Evolutionary conservation across 2,329 filamentous ascomycete genomes (phyloP).

Genomic region (Penicillium sp.): DNA sequence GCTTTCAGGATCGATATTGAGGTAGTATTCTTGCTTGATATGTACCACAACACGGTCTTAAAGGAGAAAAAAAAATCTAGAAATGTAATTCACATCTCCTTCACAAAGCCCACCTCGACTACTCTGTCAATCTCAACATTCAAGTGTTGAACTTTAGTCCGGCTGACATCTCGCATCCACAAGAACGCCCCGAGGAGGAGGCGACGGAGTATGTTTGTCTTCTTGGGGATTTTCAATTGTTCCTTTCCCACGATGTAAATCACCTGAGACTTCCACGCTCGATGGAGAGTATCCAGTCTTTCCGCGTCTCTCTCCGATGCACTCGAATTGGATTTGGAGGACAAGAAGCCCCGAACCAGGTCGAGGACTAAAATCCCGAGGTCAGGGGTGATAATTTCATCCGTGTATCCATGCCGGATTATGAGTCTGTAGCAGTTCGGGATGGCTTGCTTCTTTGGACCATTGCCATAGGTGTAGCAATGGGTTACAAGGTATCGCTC

Average conservation of each 20-base stretch:
- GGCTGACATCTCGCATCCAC: slow-evolving; percentile 42
- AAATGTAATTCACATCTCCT: slow-evolving; percentile 24
- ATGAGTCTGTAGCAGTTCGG: slow-evolving; percentile 69
- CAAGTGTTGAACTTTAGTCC: slow-evolving; percentile 42
- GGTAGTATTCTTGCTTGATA: too few relatives aligned
- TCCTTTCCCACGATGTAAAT: slow-evolving; percentile 53
- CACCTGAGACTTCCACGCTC: slow-evolving; percentile 50
- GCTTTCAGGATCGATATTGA: too few relatives aligned
- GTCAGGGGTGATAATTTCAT: slow-evolving; percentile 68
- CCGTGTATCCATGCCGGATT: slow-evolving; percentile 72
- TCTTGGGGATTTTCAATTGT: slow-evolving; percentile 38
- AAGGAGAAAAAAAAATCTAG: neutral
- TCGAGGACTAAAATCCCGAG: slow-evolving; percentile 63
- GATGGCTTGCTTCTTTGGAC: slow-evolving; percentile 44
- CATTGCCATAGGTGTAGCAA: slow-evolving; percentile 17
- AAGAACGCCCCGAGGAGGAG: slow-evolving; percentile 38
- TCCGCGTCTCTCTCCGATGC: neutral
- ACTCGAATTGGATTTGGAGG: neutral
- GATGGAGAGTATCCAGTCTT: slow-evolving; percentile 41
- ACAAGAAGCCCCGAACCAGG: slow-evolving; percentile 51
- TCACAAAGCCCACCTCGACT: slow-evolving; percentile 47
- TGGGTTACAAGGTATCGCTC: slow-evolving; percentile 46
- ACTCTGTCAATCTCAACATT: slow-evolving; percentile 41
- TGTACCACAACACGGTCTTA: neutral
- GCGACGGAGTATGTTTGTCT: slow-evolving; percentile 30